Percentiles rank a stretch among this genome's conserved stretches.
Evolutionary conservation across 768 basidiomycete genomes (phyloP).

Genomic region (Suillus paluster): DNA sequence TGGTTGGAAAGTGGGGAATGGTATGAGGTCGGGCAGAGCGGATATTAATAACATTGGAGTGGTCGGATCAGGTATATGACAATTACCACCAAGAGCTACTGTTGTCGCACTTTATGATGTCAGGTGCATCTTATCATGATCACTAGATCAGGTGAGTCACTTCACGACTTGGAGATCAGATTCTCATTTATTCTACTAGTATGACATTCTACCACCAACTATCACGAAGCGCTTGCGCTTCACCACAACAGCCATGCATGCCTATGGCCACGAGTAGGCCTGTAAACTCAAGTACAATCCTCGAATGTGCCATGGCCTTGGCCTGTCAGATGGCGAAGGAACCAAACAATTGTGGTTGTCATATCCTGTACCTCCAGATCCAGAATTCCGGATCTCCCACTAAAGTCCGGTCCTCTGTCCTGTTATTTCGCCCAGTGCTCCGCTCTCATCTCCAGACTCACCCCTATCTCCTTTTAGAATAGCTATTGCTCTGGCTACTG

Average conservation of each 20-base stretch:
- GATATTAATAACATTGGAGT: too few species aligned
- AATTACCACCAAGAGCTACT: slow-evolving; percentile 33
- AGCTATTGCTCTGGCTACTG: too few species aligned
- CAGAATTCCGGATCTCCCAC: too few species aligned
- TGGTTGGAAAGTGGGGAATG: too few species aligned
- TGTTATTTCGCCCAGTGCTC: too few species aligned
- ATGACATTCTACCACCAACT: slow-evolving; percentile 27
- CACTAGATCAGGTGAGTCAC: slow-evolving; percentile 28
- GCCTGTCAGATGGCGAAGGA: slow-evolving; percentile 24
- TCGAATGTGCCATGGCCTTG: slow-evolving; percentile 3
- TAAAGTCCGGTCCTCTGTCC: too few species aligned
- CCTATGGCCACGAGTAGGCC: slow-evolving; percentile 44
- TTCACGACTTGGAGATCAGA: too few species aligned
- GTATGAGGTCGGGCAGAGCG: too few species aligned
- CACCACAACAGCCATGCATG: slow-evolving; percentile 42
- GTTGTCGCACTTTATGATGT: slow-evolving; percentile 37
- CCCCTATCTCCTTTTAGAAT: too few species aligned
- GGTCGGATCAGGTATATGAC: too few species aligned
- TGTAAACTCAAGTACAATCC: slow-evolving; percentile 10
- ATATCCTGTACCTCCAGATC: too few species aligned
- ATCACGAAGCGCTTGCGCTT: slow-evolving; percentile 30
- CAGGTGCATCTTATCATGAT: slow-evolving; percentile 36
- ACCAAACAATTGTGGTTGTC: slow-evolving; percentile 36
- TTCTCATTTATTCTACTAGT: slow-evolving; percentile 18
- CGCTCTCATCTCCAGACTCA: too few species aligned